phyloP scores from a whole-genome alignment of 495 filamentous ascomycete genomes.

The Neurospora tetraspora region DNA sequence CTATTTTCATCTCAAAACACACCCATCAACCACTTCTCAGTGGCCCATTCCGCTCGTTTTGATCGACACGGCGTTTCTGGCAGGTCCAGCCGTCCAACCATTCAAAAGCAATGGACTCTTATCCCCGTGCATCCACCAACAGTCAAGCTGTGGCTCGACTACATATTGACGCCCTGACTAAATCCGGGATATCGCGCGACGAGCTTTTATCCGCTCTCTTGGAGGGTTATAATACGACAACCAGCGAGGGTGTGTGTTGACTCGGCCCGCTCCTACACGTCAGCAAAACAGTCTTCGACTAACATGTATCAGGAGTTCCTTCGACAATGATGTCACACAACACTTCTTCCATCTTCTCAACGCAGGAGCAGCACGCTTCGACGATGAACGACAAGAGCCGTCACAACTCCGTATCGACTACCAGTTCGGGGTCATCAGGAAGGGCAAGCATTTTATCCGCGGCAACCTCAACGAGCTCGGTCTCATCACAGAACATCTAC shows the following conservation, averaged over 20 bases:
- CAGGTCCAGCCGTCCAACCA: not conserved
- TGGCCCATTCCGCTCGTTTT: not conserved
- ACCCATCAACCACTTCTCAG: not conserved
- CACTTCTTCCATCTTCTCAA: not conserved
- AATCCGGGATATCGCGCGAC: constrained; percentile 21
- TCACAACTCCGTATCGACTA: constrained; percentile 23
- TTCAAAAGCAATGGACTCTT: not conserved
- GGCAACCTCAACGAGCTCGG: constrained; percentile 20
- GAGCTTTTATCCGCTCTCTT: constrained; percentile 21
- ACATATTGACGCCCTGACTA: constrained; percentile 23
- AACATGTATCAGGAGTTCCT: not conserved
- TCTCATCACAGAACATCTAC: constrained; percentile 13
- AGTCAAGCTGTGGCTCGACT: constrained; percentile 22
- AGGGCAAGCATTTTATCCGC: constrained; percentile 21
- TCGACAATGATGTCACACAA: not conserved
- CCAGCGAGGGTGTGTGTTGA: constrained; percentile 6
- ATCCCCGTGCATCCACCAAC: constrained; percentile 12
- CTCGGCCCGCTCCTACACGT: not conserved
- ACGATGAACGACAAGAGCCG: not conserved
- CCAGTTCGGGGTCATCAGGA: constrained; percentile 26
- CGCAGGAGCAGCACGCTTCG: constrained; percentile 1
- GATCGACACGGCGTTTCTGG: not conserved
- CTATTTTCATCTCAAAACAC: not conserved
- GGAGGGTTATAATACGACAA: constrained; percentile 14
- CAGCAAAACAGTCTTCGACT: not conserved